Base-by-base conservation (phyloP, 768 basidiomycete genomes). In the Daedaleopsis sinensis region DNA sequence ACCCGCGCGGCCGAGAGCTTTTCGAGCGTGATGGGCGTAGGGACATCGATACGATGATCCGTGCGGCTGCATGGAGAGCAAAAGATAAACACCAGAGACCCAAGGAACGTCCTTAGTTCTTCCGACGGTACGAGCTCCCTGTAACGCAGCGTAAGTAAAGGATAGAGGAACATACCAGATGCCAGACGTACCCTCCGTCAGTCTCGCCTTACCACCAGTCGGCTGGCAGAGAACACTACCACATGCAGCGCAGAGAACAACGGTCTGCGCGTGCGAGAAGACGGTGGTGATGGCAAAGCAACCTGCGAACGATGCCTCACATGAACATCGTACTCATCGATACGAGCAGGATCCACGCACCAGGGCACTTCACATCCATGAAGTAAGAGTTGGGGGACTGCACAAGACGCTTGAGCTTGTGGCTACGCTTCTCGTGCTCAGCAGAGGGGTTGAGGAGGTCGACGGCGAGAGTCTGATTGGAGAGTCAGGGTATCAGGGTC, bases 291-390 rank as follows among this genome's bases (percentile, higher is more conserved):
- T 93, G 68, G 88, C 86, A 76, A 94, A 94, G 84, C 94, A 96
- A 65, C 94, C 94, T 93, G 67, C n/a, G 1, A 32, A 37, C 0
- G 6, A 52, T 5, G 32, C 3, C 10, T 39, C 11, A 19, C 55
- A 52, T 61, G 27, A 61, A 42, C 19, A 57, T 60, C 51, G 51
- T 27, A 62, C 54, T 57, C 66, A 67, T 63, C 57, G 57, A n/a
- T 54, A 58, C 49, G 8, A 61, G 47, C 16, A 10, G 4, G 24
- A 0, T 11, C 24, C 19, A 79, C 88, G 61, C 63, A 94, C 93
- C 95, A 70, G 96, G 89, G 81, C 96, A 98, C 80, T 98, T 99
- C 71, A 98, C 96, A 72, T 99, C 97, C 97, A 99, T 98, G 82
- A 98, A 98, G 82, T 93, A 98, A 38, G 96, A 98, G 81, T 98